phyloP scores from a whole-genome alignment of 2,329 filamentous ascomycete genomes.

The Penicillium sp. region DNA sequence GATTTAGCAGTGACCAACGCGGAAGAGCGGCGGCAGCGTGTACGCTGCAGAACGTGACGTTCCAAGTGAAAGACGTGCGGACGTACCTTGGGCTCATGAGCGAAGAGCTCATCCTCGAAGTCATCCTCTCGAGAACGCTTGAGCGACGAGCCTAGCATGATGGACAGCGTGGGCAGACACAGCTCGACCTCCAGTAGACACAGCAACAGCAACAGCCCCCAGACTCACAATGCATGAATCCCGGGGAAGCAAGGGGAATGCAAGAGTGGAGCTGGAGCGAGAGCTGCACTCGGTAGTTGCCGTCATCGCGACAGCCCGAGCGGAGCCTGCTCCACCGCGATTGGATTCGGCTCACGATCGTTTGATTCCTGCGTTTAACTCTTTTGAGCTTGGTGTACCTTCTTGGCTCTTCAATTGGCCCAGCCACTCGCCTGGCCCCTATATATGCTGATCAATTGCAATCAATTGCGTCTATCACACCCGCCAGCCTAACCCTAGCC shows the following conservation, averaged over 20 bases:
- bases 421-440: background rate
- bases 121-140: constrained; percentile 9
- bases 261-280: constrained; percentile 3
- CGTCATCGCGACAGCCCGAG: constrained; percentile 2
- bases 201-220: background rate
- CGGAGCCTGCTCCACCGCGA: background rate
- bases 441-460: background rate
- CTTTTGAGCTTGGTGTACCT: background rate
- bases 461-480: constrained; percentile 35
- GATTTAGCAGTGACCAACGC: background rate
- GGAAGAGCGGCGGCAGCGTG: background rate
- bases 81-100: constrained; percentile 3
- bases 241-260: constrained; percentile 6
- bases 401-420: background rate
- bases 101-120: background rate
- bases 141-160: constrained; percentile 1
- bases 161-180: background rate
- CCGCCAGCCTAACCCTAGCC: constrained; percentile 40
- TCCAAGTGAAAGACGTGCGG: background rate
- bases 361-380: background rate
- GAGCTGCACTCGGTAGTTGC: constrained; percentile 8
- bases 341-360: background rate
- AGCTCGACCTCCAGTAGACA: too few relatives aligned
- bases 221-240: background rate
- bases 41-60: background rate